Evolutionary conservation across 257 asterid species (phyloP), one percentile per base, ranked within the genome.

Genomic region (Lycium ferocissimum): DNA sequence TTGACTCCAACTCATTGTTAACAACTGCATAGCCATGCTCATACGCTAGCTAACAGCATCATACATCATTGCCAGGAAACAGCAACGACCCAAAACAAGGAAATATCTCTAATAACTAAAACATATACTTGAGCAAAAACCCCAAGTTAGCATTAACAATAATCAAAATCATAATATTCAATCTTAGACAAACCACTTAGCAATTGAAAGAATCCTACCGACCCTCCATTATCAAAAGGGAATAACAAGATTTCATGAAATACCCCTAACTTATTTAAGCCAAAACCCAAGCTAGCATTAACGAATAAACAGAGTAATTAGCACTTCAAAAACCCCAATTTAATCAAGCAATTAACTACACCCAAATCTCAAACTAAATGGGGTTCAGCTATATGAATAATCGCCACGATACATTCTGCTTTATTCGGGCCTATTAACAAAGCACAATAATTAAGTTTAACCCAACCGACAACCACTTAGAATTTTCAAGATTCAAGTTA

Each of bases 21-120:
- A 72, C 80, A 45, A 43, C 58, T 72, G 9, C 38, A 45, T n/a
- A 72, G 80, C 57, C 43, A 43, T 43, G 80, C 10, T 5, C 80
- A 72, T 45, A 45, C 2, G 58, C 58, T n/a, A 45, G 80, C 80
- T 72, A n/a, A 72, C 33, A 51, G 20, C 57, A 1, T 72, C 38
- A 72, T 72, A 35, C 80, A 10, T 22, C 58, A 45, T n/a, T 72
- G 80, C 80, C 17, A 45, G 80, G 58, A 72, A 72, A 10, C 58
- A 72, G 58, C 58, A 72, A 45, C n/a, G 11, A 13, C 80, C 57
- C 58, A 45, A 45, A 10, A 45, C 38, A 45, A 72, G 18, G 38
- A 72, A 72, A 11, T 72, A n/a, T 18, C 58, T n/a, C 58, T 0
- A 72, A 72, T 72, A 72, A 45, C 58, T 72, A 22, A 70, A 38